These are phyloP conservation scores for Aquilaria sinensis DNA, from an alignment of 345 rosid genomes.

Conservation along the genomic window DNA sequence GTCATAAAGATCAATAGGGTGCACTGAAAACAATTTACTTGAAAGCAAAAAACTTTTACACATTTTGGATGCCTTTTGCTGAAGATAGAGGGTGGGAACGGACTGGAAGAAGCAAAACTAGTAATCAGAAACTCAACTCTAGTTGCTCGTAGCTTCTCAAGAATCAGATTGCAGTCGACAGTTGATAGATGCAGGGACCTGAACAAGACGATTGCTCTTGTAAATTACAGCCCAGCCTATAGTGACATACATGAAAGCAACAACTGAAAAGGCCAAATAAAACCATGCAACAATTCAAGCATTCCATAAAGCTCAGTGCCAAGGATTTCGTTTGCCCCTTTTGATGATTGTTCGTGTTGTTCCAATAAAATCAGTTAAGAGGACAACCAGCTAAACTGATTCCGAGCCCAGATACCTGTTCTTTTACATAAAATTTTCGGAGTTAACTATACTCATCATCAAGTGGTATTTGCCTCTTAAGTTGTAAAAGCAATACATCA, in stretches of 20 bases:
- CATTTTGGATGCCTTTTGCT: too few relatives aligned
- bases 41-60: too few relatives aligned
- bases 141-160: slow-evolving; percentile 59
- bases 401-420: slow-evolving; percentile 85
- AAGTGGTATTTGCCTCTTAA: not conserved
- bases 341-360: slow-evolving; percentile 33
- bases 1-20: too few relatives aligned
- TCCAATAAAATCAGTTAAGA: too few relatives aligned
- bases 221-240: slow-evolving; percentile 89
- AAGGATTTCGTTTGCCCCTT: slow-evolving; percentile 72
- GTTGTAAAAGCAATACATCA: not conserved
- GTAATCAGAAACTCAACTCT: slow-evolving; percentile 73
- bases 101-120: slow-evolving; percentile 74
- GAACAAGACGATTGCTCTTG: slow-evolving; percentile 63
- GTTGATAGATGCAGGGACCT: slow-evolving; percentile 72
- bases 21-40: too few relatives aligned
- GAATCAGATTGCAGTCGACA: slow-evolving; percentile 65
- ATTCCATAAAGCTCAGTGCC: slow-evolving; percentile 20
- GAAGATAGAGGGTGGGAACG: too few relatives aligned
- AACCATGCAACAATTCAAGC: slow-evolving; percentile 20
- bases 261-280: slow-evolving; percentile 54
- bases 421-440: not conserved
- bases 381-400: slow-evolving; percentile 19
- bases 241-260: slow-evolving; percentile 77
- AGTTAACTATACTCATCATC: not conserved